Conservation (phyloP, 148 eudicot genomes). For the Nepenthes gracilis region DNA sequence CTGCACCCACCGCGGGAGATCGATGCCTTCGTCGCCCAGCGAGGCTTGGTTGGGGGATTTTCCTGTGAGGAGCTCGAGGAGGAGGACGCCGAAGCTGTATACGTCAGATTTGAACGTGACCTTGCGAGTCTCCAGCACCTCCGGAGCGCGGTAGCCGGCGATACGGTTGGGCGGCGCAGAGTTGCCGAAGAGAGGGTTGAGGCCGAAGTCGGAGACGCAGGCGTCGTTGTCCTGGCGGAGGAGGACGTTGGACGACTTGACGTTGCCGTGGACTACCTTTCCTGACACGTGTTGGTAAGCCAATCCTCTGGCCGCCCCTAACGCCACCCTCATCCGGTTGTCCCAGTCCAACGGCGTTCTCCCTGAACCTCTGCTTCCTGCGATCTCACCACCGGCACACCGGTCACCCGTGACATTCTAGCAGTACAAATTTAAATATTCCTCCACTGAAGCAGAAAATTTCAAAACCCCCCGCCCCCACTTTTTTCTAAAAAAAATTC, state of each 20-base stretch:
- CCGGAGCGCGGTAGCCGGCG: slow-evolving; percentile 66
- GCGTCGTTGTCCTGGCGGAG: slow-evolving; percentile 29
- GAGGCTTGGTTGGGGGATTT: slow-evolving; percentile 71
- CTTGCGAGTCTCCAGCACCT: slow-evolving; percentile 45
- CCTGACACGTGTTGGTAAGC: slow-evolving; percentile 56
- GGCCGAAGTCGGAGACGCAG: slow-evolving; percentile 44
- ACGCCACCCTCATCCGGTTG: slow-evolving; percentile 62
- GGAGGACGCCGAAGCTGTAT: slow-evolving; percentile 58
- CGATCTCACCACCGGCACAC: neutral
- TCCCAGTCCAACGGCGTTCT: slow-evolving; percentile 88
- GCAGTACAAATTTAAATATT: neutral
- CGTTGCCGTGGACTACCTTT: slow-evolving; percentile 74
- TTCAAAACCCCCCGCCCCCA: no score
- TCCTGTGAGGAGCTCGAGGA: slow-evolving; percentile 56
- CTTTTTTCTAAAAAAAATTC: no score
- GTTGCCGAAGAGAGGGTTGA: slow-evolving; percentile 21
- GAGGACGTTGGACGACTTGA: slow-evolving; percentile 83
- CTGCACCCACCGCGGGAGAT: slow-evolving; percentile 95
- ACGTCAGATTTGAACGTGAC: slow-evolving; percentile 55
- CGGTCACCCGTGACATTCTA: neutral
- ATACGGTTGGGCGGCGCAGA: slow-evolving; percentile 36
- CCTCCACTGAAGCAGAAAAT: no score
- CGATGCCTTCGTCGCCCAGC: slow-evolving; percentile 70
- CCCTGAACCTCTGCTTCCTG: slow-evolving; percentile 94
- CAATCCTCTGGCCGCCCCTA: slow-evolving; percentile 64